Evolutionary conservation across 345 rosid species (phyloP), one percentile per base, ranked within the genome.

Genomic region (Lumnitzera littorea): DNA sequence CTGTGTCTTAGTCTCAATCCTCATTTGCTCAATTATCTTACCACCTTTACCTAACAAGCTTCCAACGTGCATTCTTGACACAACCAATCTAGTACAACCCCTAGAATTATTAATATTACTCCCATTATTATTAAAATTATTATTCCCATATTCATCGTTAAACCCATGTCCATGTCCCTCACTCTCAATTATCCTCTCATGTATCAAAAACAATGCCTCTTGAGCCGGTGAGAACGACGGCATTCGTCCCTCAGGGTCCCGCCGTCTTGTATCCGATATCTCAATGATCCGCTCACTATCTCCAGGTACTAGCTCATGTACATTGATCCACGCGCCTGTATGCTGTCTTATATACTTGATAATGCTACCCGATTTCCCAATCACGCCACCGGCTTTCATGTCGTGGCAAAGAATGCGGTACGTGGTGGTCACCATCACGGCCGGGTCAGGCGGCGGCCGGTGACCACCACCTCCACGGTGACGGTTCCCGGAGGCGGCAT

Each of bases 301-400:
- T 29, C 97, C 97, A 2, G 89, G 79, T 43, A 86, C 80, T 60
- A 95, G 80, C 82, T 95, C 99, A 69, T 90, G 97, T 15, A 95
- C 96, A 74, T 88, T 91, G 74, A 95, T 82, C 95, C 97, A 91
- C 43, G 99, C 99, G 48, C 99, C 99, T 11, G 99, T 91, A 51
- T 86, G 95, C 41, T 86, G 97, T 53, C 97, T 70, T 48, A 95
- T 95, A 24, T 88, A 75, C 83, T 91, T 95, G 70, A 95, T 95
- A 13, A 95, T 88, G 49, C 89, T 75, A 14, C 99, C 99, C 15
- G 97, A 84, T 78, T 95, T 95, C 16, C 99, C 99, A 24, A 95
- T 95, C 4, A 95, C 99, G 13, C 99, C 96, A 1, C 99, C 99
- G n/a, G 89, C 96, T 76, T 88, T 91, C 72, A 84, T 70, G 49